These are phyloP conservation scores for Colletotrichum sp. DNA, from an alignment of 2,329 filamentous ascomycete species.

Conservation along the genomic window DNA sequence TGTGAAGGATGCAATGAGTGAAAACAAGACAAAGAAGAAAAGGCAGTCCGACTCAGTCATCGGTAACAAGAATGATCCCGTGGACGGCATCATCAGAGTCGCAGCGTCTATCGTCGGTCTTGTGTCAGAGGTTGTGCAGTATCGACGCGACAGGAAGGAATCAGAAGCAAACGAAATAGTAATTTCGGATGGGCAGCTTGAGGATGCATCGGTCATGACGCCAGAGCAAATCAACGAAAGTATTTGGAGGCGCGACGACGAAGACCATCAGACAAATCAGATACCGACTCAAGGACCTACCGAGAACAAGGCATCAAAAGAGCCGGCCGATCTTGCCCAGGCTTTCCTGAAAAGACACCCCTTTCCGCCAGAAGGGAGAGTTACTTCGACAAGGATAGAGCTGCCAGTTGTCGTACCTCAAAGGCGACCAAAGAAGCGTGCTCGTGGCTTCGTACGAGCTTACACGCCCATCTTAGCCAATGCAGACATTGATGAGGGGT, in stretches of 20 bases:
- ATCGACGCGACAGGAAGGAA: conserved; percentile 22
- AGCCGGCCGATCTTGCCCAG: not conserved
- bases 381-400: conserved; percentile 26
- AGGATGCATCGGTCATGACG: not conserved
- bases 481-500: conserved; percentile 50
- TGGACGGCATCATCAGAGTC: conserved; percentile 17
- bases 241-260: not conserved
- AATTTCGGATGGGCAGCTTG: not conserved
- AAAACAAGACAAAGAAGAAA: not conserved
- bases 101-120: conserved; percentile 21
- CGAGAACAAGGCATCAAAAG: not conserved
- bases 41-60: not conserved
- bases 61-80: not conserved
- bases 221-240: not conserved
- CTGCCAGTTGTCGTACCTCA: conserved; percentile 57
- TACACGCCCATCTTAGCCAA: conserved; percentile 53
- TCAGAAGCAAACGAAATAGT: not conserved
- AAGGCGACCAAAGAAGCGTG: conserved; percentile 50
- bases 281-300: not conserved
- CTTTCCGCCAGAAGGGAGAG: not conserved
- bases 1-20: not conserved
- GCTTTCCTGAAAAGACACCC: not conserved
- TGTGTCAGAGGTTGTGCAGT: conserved; percentile 20
- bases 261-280: not conserved
- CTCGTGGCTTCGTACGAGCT: conserved; percentile 55